phyloP scores from a whole-genome alignment of 768 basidiomycete genomes.

The Phaffia tasmanica region DNA sequence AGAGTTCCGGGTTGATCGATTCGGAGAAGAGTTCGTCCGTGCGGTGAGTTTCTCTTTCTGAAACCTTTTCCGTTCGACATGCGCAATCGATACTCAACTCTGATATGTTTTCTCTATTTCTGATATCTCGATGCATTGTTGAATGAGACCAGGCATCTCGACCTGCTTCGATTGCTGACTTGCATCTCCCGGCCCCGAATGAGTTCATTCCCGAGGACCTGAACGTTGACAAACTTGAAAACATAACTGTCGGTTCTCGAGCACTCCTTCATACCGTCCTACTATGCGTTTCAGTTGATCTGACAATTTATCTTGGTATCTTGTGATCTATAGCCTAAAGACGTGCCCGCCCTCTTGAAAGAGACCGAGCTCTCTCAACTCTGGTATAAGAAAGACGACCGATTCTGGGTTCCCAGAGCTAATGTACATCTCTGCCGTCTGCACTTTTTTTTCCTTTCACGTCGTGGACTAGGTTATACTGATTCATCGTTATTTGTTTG shows the following conservation, averaged over 20 bases:
- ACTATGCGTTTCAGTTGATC: background rate
- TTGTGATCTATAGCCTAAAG: conserved; percentile 48
- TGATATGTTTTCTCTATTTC: background rate
- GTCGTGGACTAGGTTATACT: too few species aligned
- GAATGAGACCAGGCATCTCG: background rate
- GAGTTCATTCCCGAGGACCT: conserved; percentile 81
- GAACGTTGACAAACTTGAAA: conserved; percentile 64
- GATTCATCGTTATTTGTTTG: background rate
- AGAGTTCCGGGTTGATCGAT: conserved; percentile 53
- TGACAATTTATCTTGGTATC: background rate
- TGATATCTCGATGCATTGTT: background rate
- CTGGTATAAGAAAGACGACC: conserved; percentile 97
- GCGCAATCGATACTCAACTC: background rate
- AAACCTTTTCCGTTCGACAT: background rate
- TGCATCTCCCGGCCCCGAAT: conserved; percentile 74
- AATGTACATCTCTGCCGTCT: conserved; percentile 34
- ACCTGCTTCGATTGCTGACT: conserved; percentile 38
- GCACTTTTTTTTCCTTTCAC: too few species aligned
- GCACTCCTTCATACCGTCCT: background rate
- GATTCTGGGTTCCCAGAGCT: conserved; percentile 89
- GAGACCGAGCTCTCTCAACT: conserved; percentile 61
- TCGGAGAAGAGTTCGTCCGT: conserved; percentile 50
- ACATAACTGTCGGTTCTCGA: conserved; percentile 46
- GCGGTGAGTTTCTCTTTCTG: conserved; percentile 37
- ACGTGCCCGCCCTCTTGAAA: conserved; percentile 62